Evolutionary conservation across 495 filamentous ascomycete genomes (phyloP), one percentile per base, ranked within the genome.

Genomic region (Margaritispora aquatica): DNA sequence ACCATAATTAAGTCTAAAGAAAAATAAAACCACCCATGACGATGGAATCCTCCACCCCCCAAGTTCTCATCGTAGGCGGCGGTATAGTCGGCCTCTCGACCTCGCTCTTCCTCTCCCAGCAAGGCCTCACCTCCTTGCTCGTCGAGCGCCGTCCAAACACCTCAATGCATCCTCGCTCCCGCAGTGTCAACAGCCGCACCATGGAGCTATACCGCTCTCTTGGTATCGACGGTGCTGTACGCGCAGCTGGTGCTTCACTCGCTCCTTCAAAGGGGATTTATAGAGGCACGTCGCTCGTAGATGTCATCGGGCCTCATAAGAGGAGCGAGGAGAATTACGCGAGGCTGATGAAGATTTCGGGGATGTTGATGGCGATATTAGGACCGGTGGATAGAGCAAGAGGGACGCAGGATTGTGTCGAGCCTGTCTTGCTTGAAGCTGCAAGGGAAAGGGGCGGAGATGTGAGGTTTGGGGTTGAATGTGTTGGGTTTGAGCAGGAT

Each of bases 21-120:
- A 34, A 5, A 13, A 13, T 13, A 5, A 34, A 34, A 34, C 29
- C 5, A 34, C 20, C 47, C 47, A 50, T 50, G 47, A 22, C 53
- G 2, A 20, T n/a, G 26, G 44, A n/a, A n/a, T n/a, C 24, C 19
- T 34, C 47, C 1, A 36, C n/a, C 11, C 62, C 62, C 11, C 38
- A 44, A n/a, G 63, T 75, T 56, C 69, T 83, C n/a, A 78, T 83
- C 7, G 64, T 81, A 17, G 80, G 80, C 15, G 71, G 79, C 34
- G 80, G 80, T 0, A 79, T 80, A 21, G 78, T 79, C 15, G 80
- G 80, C 2, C 77, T 77, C 22, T 67, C 71, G 1, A 62, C 81
- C 19, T 80, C 78, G 20, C 75, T 66, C 54, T 63, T 49, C 48
- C 55, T 36, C 44, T 31, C 24, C 31, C 26, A 24, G 17, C 29